Evolutionary conservation across 163 green algal species (phyloP), one percentile per base, ranked within the genome.

Genomic region (Trebouxia gelatinosa): DNA sequence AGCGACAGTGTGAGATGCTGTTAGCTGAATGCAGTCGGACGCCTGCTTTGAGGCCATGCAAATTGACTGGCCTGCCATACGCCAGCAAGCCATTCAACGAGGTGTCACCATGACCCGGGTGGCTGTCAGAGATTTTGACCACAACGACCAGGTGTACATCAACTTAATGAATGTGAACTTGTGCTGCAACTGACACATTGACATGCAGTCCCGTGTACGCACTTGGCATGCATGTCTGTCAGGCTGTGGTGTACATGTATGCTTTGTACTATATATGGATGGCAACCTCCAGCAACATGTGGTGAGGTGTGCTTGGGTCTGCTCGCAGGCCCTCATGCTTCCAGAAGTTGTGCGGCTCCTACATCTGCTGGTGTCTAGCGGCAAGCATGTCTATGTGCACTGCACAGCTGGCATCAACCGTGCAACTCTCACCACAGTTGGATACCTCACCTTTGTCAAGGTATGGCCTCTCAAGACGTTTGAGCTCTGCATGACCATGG

Each of bases 381-480:
- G 86, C 29, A 88, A 85, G 66, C 74, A 72, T 17, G 87, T 91
- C 66, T 95, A 95, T 83, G 87, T 93, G 50, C 91, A 95, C 84
- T 95, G 91, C 84, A 95, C 91, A 21, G 91, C 91, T 35, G 91
- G 91, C 21, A 95, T 95, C 86, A 95, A 95, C 78, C 84, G 91
- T 16, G 91, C 91, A 29, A 88, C 86, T 4, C 86, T 95, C 26
- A 90, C 87, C 3, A 85, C 89, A 6, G 75, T 95, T 11, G 87
- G 86, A 13, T 94, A 94, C 80, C 81, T 94, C 26, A 95, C 91
- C 13, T 94, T 91, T 65, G 83, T 92, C 9, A 65, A 89, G 81
- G 85, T 80, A 29, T 32, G 66, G 43, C 43, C 13, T 13, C 13
- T 54, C 43, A 54, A 13, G 11, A 54, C 13, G 43, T 54, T 13